Base-by-base conservation (phyloP, 2,329 filamentous ascomycete species). In the Colletotrichum coccodes region DNA sequence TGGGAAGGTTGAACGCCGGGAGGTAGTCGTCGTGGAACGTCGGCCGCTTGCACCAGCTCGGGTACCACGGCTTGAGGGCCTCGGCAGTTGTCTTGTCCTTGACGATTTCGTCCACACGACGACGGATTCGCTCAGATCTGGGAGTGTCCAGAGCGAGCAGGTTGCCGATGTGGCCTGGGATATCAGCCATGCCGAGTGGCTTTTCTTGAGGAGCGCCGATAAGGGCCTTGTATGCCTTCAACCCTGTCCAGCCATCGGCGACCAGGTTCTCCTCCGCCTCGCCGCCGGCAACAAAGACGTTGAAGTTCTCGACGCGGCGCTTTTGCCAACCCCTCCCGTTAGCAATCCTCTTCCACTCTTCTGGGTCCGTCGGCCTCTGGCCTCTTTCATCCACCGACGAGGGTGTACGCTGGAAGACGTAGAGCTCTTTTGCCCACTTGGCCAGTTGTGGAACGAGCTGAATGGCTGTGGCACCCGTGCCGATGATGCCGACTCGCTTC, bases 21-120 rank as follows among this genome's bases (percentile, higher is more conserved):
- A 91, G 82, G 72, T 89, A 91, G 6, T 84, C 82, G 72, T 91
- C 87, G 76, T 88, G 87, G 76, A 90, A 91, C 46, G 81, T 85
- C 0, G 89, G 89, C 0, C 90, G 84, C 75, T 92, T 92, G 80
- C 90, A 92, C 84, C 86, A 90, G 0, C 78, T 77, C 0, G 86
- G 83, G 73, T 91, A 92, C 86, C 87, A 90, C 0, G 88, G 80
- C 73, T 89, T 87, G 7, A 91, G 81, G 3, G 77, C 81, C 32
- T 82, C 81, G 0, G 89, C 89, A 0, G 84, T 87, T 1, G 75
- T 76, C 12, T 76, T 76, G 71, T 91, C 83, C 42, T 83, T 76
- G n/a, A 91, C 88, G n/a, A 85, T 76, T 0, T 79, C 72, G n/a
- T 85, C 82, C 6, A 84, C 79, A 3, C 85, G 82, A 3, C 75